These are phyloP conservation scores for Neurospora cerealis DNA, from an alignment of 495 filamentous ascomycete species.

Conservation along the genomic window DNA sequence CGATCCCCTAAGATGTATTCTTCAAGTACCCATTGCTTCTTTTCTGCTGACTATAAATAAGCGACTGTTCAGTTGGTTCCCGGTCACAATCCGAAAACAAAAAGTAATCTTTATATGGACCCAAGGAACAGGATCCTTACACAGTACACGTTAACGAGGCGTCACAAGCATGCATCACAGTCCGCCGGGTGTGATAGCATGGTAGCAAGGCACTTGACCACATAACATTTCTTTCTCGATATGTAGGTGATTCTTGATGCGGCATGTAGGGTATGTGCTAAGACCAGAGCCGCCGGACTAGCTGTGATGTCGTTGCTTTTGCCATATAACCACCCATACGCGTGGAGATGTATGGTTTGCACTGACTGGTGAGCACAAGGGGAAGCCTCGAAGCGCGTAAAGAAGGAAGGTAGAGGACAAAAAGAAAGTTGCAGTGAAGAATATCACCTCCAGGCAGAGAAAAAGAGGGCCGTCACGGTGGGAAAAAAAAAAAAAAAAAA, in stretches of 20 bases:
- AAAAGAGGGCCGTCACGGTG: not conserved
- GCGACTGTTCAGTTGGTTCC: not conserved
- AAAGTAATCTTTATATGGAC: not conserved
- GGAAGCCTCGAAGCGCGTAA: not conserved
- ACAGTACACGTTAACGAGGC: not conserved
- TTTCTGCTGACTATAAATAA: not conserved
- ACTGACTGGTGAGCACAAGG: not conserved
- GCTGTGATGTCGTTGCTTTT: not conserved
- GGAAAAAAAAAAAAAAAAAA: not conserved
- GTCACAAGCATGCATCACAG: not conserved
- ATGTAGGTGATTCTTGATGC: not conserved
- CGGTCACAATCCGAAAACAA: not conserved
- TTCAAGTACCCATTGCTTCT: not conserved
- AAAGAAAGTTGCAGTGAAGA: not conserved
- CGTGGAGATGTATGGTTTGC: not conserved
- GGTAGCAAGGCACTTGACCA: not conserved
- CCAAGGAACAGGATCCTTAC: not conserved
- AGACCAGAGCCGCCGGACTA: not conserved
- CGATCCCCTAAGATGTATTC: not conserved
- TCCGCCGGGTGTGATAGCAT: not conserved
- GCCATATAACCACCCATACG: not conserved
- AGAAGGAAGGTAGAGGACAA: not conserved
- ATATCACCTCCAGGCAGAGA: not conserved
- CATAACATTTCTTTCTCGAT: not conserved
- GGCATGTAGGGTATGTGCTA: not conserved